phyloP scores from a whole-genome alignment of 164 flowering plant genomes.

The Magnolia sinica region DNA sequence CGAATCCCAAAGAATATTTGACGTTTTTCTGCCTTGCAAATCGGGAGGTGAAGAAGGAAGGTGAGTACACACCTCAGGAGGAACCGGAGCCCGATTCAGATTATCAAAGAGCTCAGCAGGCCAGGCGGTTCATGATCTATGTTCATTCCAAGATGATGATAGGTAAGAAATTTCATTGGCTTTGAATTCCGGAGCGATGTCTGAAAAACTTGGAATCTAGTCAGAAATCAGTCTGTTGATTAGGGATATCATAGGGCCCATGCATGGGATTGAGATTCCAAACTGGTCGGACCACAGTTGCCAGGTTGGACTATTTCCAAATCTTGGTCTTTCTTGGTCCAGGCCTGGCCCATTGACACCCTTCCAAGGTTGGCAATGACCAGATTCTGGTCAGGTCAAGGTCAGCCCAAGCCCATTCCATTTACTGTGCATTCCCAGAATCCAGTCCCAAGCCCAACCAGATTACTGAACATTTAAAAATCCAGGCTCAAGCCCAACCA shows the following conservation, averaged over 20 bases:
- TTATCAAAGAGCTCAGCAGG: slow-evolving; percentile 50
- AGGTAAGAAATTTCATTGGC: slow-evolving; percentile 28
- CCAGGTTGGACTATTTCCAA: no score
- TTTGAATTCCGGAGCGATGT: background rate
- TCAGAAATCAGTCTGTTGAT: background rate
- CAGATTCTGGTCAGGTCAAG: no score
- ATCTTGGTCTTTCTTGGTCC: no score
- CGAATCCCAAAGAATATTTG: slow-evolving; percentile 53
- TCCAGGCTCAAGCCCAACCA: no score
- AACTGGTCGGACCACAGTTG: no score
- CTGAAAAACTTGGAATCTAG: background rate
- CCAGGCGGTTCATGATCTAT: slow-evolving; percentile 72
- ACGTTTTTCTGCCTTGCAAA: slow-evolving; percentile 70
- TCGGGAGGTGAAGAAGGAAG: slow-evolving; percentile 39
- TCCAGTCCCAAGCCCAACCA: no score
- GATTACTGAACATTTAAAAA: no score
- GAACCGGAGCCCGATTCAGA: slow-evolving; percentile 49
- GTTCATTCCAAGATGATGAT: slow-evolving; percentile 82
- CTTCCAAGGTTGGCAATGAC: no score
- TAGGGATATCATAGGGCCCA: background rate
- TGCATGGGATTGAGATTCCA: background rate
- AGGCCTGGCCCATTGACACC: no score
- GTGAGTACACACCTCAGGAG: slow-evolving; percentile 52
- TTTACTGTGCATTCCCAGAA: no score
- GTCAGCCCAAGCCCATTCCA: no score